These are phyloP conservation scores for Suillus occidentalis DNA, from an alignment of 768 basidiomycete genomes.

Conservation along the genomic window DNA sequence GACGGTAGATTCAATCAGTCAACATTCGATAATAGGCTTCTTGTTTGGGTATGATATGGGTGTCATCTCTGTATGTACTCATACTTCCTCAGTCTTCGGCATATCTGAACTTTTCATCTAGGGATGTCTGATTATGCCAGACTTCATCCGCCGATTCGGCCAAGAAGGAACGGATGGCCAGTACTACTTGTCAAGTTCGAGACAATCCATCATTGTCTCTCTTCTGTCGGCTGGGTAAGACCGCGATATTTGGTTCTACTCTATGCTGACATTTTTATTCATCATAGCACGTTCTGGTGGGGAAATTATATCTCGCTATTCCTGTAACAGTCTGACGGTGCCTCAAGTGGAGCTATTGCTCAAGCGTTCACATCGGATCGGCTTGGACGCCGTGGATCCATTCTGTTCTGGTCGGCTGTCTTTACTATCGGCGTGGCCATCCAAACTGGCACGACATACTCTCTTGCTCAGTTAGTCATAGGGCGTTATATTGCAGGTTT, in stretches of 20 bases:
- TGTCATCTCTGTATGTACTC: constrained; percentile 60
- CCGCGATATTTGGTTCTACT: not conserved
- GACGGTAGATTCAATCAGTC: not conserved
- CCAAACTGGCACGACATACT: constrained; percentile 63
- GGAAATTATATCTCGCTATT: constrained; percentile 12
- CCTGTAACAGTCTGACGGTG: constrained; percentile 7
- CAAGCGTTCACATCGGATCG: constrained; percentile 78
- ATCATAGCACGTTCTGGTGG: constrained; percentile 50
- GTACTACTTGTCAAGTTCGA: constrained; percentile 53
- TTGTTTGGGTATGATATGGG: constrained; percentile 78
- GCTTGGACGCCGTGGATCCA: constrained; percentile 69
- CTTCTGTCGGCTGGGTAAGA: constrained; percentile 69
- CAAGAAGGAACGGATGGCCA: constrained; percentile 46
- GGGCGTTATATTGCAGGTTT: constrained; percentile 78
- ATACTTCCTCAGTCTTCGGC: not conserved
- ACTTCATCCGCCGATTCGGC: constrained; percentile 72
- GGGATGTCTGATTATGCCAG: constrained; percentile 81
- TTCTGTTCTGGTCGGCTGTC: constrained; percentile 72
- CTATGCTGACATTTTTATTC: not conserved
- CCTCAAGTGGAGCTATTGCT: constrained; percentile 54
- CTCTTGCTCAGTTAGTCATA: constrained; percentile 64
- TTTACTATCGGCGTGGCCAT: constrained; percentile 71
- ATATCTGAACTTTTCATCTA: constrained; percentile 21
- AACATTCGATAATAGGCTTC: constrained; percentile 42
- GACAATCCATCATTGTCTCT: constrained; percentile 79